phyloP scores from a whole-genome alignment of 2,329 filamentous ascomycete species.

The Didymella sp. region DNA sequence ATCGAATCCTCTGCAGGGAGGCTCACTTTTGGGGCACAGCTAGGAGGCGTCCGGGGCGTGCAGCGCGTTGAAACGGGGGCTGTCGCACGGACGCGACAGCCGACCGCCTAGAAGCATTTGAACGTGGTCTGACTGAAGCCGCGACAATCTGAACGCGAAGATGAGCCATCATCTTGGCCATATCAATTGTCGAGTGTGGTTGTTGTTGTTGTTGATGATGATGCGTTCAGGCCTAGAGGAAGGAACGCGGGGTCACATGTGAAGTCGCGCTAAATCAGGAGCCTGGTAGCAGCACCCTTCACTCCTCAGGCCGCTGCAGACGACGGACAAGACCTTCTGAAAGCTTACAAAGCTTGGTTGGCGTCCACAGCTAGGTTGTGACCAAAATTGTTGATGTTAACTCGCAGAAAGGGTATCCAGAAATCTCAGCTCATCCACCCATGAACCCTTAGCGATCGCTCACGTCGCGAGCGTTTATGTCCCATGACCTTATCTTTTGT shows the following conservation, averaged over 20 bases:
- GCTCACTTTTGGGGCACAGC: conserved; percentile 13
- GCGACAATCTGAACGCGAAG: conserved; percentile 1
- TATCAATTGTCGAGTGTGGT: not conserved
- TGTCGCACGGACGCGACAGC: conserved; percentile 20
- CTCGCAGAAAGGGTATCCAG: conserved; percentile 18
- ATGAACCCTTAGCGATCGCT: not conserved
- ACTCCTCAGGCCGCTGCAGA: not conserved
- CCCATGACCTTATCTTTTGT: conserved; percentile 32
- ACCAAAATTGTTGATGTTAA: not conserved
- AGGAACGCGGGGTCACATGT: conserved; percentile 2
- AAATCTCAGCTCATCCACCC: conserved; percentile 10
- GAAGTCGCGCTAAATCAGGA: conserved; percentile 5
- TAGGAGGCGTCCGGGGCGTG: conserved; percentile 15
- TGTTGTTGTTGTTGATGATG: not conserved
- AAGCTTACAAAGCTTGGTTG: not conserved
- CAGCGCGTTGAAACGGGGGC: conserved; percentile 21
- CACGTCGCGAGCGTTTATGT: too few species aligned
- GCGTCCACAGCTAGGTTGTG: not conserved
- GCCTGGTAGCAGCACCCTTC: too few species aligned
- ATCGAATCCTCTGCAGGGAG: not conserved
- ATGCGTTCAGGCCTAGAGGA: not conserved
- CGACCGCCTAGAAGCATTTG: conserved; percentile 9
- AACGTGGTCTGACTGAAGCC: conserved; percentile 1
- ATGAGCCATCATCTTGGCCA: not conserved
- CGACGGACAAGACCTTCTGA: not conserved